Evolutionary conservation across 2,329 filamentous ascomycete species (phyloP), one percentile per base, ranked within the genome.

Genomic region (Byssothecium circinans): DNA sequence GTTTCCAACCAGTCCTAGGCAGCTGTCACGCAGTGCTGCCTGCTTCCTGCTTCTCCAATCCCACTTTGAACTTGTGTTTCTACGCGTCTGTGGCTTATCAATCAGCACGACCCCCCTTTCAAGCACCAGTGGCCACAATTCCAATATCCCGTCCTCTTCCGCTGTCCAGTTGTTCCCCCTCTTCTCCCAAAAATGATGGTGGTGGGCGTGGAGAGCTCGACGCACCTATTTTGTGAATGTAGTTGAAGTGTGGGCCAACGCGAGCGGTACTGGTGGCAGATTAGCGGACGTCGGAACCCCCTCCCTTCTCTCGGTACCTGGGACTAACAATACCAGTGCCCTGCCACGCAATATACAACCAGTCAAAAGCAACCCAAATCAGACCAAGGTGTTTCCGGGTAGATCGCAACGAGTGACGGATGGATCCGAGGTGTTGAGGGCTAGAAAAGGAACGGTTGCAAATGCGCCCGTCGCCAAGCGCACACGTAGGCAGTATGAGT

Each of bases 401-500:
- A 33, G 41, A 35, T 61, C 36, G 47, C 30, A 47, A 49, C 27
- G 45, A 45, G 53, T 47, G 57, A 47, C 39, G 45, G 37, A 15
- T 20, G 45, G 38, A 19, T 27, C 30, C 48, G 45, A 53, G 53
- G 55, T 32, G 29, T 52, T 53, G 54, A 52, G 50, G 49, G 53
- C 55, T 59, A 63, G 60, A 59, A 61, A n/a, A 57, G 51, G 61
- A 57, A 57, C 58, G 65, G 64, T 63, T 60, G 58, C 52, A 60
- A 52, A 56, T 60, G 63, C 60, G 58, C 62, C 59, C 49, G 49
- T 47, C 56, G 65, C 67, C 66, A 69, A 70, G 67, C 50, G 53
- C 58, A 61, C 59, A 62, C 61, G 62, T 64, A 60, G 60, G 58
- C 62, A 56, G 54, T 56, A 54, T 65, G 62, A 64, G 64, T 63